Evolutionary conservation across 1,284 basidiomycete genomes (phyloP), one percentile per base, ranked within the genome.

Genomic region (Irpex sp.): DNA sequence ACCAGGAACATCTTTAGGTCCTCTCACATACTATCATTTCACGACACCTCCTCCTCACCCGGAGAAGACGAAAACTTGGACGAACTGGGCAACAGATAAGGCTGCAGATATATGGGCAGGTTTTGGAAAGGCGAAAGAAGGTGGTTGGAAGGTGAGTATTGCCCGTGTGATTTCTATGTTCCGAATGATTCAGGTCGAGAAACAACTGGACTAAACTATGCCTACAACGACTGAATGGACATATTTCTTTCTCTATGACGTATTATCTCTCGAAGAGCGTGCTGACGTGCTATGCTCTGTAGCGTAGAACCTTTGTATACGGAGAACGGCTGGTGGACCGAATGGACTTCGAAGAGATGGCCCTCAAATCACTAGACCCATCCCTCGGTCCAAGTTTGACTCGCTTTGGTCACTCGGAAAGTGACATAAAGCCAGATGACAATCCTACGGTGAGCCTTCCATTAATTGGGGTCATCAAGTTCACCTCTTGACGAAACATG

Each of bases 281-380:
- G 9, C 53, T 55, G 33, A 55, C 21, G 8, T 55, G 0, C 13
- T 21, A 31, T 26, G 13, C 15, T 15, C 31, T 61, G 17, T 65
- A 90, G 89, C 72, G 84, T 35, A 84, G 79, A 71, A 75, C 83
- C 8, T 89, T 85, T 70, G 75, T 81, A 64, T 77, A 80, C 50
- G 90, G 90, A 36, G 87, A 91, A 76, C 83, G 83, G 8, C 70
- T 90, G 1, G 77, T 88, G 31, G 87, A 92, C 71, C 79, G 83
- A 21, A 78, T 92, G 63, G 90, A 91, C 59, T 92, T 91, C 67
- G 90, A 92, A 72, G 90, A 92, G 71, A 79, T 89, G 53, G 85
- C 85, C 13, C 77, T 92, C 66, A 88, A 89, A 71, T 80, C 82
- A 37, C 76, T 92, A 51, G 87, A 92, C 68, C 85, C 88, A 17